Evolutionary conservation across 2,329 filamentous ascomycete species (phyloP), one percentile per base, ranked within the genome.

Genomic region (Epichloe amarillans): DNA sequence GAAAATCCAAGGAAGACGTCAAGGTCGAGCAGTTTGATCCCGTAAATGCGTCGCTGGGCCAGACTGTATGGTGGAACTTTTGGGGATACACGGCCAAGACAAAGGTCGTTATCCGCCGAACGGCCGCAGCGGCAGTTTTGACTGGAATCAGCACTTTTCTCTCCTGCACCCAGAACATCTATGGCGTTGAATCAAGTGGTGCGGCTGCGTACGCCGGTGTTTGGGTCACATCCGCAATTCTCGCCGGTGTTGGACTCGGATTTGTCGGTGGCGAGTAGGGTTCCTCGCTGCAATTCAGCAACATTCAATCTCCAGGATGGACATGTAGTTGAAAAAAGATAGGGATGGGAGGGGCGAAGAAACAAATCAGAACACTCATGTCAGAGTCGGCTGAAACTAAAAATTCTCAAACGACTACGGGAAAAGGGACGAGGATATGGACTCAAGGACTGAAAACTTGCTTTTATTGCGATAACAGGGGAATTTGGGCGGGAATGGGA

Each of bases 31-130:
- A 70, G 26, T 88, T 88, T 60, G 73, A 88, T 57, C 79, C 84
- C 0, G 76, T 72, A 26, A 76, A 72, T 15, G 83, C 86, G 1
- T 79, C 75, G 1, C 72, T 94, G 17, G 67, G 71, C 26, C 79
- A 93, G 66, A 91, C 86, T 2, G 62, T 95, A 35, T 71, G 74
- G 60, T 83, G 80, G 66, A 88, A 90, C 59, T 60, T 89, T 47
- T 88, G 83, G 77, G 84, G 84, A 37, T 85, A 79, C 65, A 76
- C 73, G 12, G 67, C 69, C 19, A 79, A 79, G 63, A 77, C 77
- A 14, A 83, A 82, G 65, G 74, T 80, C 5, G 72, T 84, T 26
- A 75, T 86, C 42, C 72, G 72, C 55, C 77, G 88, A 51, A 88
- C 87, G 0, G 70, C 72, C 15, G 70, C 80, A 5, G 69, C 82